Evolutionary conservation across 1,139 yeast species (phyloP).

Genomic region (Wickerhamomyces sp.): DNA sequence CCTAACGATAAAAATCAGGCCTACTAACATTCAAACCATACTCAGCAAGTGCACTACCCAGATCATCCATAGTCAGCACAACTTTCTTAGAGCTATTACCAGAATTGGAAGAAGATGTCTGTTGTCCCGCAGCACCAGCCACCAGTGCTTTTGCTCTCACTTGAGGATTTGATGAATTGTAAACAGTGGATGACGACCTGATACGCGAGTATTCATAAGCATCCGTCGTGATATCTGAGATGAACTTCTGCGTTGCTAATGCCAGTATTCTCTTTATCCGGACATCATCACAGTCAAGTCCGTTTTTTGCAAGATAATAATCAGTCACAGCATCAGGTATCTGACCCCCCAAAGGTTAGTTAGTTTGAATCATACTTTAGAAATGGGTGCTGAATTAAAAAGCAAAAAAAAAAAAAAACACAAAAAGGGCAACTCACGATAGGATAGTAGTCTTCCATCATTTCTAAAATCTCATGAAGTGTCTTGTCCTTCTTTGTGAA

Average conservation of each 20-base stretch:
- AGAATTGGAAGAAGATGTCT: slow-evolving; percentile 31
- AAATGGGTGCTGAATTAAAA: too few species aligned
- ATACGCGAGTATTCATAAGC: slow-evolving; percentile 95
- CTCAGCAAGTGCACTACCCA: slow-evolving; percentile 83
- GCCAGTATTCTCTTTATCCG: slow-evolving; percentile 85
- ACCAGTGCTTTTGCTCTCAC: slow-evolving; percentile 75
- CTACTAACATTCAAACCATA: slow-evolving; percentile 88
- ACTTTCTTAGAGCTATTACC: slow-evolving; percentile 69
- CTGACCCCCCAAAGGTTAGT: slow-evolving; percentile 11
- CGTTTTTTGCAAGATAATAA: slow-evolving; percentile 83
- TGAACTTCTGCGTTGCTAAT: slow-evolving; percentile 91
- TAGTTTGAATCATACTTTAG: too few species aligned
- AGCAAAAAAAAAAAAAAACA: neutral
- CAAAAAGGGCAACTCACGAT: slow-evolving; percentile 33
- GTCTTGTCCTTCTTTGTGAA: slow-evolving; percentile 83
- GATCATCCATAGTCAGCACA: slow-evolving; percentile 82
- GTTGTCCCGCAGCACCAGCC: slow-evolving; percentile 57
- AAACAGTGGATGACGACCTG: slow-evolving; percentile 77
- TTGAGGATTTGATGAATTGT: slow-evolving; percentile 82
- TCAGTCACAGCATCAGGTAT: slow-evolving; percentile 99
- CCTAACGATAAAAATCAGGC: slow-evolving; percentile 85
- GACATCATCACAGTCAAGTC: slow-evolving; percentile 76
- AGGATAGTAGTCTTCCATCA: slow-evolving; percentile 94
- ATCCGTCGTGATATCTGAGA: slow-evolving; percentile 92
- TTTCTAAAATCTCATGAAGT: slow-evolving; percentile 73